Evolutionary conservation across 1,284 basidiomycete species (phyloP), one percentile per base, ranked within the genome.

Genomic region (Porodaedalea pini): DNA sequence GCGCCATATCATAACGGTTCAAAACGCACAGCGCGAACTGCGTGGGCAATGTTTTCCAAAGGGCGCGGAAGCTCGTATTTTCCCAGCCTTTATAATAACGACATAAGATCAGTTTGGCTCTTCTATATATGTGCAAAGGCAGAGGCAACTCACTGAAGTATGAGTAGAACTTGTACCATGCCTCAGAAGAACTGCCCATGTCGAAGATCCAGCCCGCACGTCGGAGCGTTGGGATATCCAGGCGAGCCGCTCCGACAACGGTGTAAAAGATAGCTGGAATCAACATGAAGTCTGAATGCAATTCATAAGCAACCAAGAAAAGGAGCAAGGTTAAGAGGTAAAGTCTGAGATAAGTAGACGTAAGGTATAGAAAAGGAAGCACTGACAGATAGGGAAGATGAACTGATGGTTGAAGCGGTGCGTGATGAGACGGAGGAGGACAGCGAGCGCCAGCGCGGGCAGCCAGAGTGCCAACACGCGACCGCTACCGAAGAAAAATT

Each of bases 141-240:
- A 15, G 10, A 2, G 41, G 10, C 15, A 17, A 53, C 83, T 29
- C 57, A 92, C 92, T 81, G 61, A 82, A 88, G 61, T 86, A 84
- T 0, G 82, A 80, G 68, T 92, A 93, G 69, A 91, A 94, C 53
- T 81, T 79, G 71, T 88, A 95, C 92, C 92, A 95, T 15, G 79
- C 79, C 61, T 88, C 83, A 17, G 76, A 70, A 4, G 75, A 75
- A 1, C 71, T 71, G 10, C 82, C 83, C 51, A 92, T 81, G 69
- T 96, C 87, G 67, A 98, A 97, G n/a, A 98, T 71, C 94, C 94
- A 98, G 0, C 94, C 92, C 0, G 73, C 71, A 8, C 73, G 67
- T 23, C 94, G 78, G 17, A 98, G 74, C 13, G 70, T 70, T 1
- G 69, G 71, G 15, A 98, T 72, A 62, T 90, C 76, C 47, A 93